Evolutionary conservation across 495 filamentous ascomycete species (phyloP).

Genomic region (Xeromyces bisporus): DNA sequence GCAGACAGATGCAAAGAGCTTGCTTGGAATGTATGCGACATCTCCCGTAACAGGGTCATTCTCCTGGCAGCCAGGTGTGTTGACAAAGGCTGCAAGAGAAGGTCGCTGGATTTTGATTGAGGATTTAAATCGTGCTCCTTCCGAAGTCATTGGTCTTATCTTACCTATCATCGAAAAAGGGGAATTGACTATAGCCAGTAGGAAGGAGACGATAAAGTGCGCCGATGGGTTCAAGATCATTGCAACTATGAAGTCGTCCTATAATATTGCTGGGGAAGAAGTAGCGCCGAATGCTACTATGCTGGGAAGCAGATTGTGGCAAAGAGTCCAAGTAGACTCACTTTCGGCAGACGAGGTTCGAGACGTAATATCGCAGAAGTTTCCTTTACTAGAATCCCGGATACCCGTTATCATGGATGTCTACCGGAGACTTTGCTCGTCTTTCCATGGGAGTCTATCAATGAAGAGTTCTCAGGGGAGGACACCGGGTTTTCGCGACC

Average conservation of each 20-base stretch:
- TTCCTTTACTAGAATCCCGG: conserved; percentile 52
- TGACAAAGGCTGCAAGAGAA: conserved; percentile 84
- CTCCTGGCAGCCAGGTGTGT: conserved; percentile 78
- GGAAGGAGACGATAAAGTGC: conserved; percentile 71
- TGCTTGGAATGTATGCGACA: conserved; percentile 88
- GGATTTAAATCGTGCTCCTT: conserved; percentile 90
- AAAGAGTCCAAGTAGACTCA: conserved; percentile 47
- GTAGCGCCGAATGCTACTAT: conserved; percentile 34
- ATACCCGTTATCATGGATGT: conserved; percentile 56
- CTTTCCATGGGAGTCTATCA: conserved; percentile 29
- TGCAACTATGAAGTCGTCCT: conserved; percentile 67
- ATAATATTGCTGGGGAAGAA: conserved; percentile 55
- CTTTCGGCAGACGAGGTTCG: conserved; percentile 53
- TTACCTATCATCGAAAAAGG: conserved; percentile 78
- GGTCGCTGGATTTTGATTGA: conserved; percentile 94
- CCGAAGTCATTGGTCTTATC: conserved; percentile 80
- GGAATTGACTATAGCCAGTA: conserved; percentile 70
- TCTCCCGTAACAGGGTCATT: conserved; percentile 71
- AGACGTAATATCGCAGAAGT: conserved; percentile 51
- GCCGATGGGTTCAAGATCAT: conserved; percentile 74
- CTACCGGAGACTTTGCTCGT: conserved; percentile 46
- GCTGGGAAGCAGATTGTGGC: conserved; percentile 73
- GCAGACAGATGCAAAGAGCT: conserved; percentile 89
- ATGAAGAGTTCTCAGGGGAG: conserved; percentile 31
- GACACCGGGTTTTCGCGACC: conserved; percentile 52